Base-by-base conservation (phyloP, 1,284 basidiomycete species). In the Puccinia novopanici region DNA sequence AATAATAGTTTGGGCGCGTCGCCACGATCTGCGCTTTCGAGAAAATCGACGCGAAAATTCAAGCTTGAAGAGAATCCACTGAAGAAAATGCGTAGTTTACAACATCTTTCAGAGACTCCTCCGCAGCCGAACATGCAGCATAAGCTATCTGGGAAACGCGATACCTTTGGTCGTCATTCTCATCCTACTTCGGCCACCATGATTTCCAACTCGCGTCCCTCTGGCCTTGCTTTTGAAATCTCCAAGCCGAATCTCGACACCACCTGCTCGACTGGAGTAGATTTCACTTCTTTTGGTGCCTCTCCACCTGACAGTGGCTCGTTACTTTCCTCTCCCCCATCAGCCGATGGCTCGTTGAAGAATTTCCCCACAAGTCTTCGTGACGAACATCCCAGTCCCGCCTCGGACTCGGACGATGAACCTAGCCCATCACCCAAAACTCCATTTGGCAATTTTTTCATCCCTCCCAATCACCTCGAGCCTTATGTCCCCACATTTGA, bases 11-110 rank as follows among this genome's bases (percentile, higher is more conserved):
- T n/a, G 17, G 54, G 52, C 27, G 17, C 27, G 13, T 40, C 52
- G 15, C 15, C 70, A n/a, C 50, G 48, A 22, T 72, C 70, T 30
- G 55, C 70, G 19, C 34, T 72, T 72, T 72, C 70, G 22, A 72
- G 50, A 40, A 72, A 54, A 30, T 40, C 50, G 4, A 22, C 27
- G 10, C 37, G 70, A 55, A 72, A 72, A 37, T 34, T 55, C 4
- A 72, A 54, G 34, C 52, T 72, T 30, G 48, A 72, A 1, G 50
- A 72, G 22, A 72, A 50, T 40, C 70, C 70, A 22, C 40, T 55
- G 27, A 72, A 40, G 24, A 55, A 72, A 55, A 9, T 72, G 3
- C 37, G 30, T 4, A 52, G 50, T 9, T 55, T 72, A 54, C 34
- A 1, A 34, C 50, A 52, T 10, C 22, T 55, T 34, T 27, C 70